A percentile compares a stretch with the other conserved stretches of the same genome.
phyloP scores from a whole-genome alignment of 371 early-diverging fungal genomes.

The Actinomortierella wolfii region DNA sequence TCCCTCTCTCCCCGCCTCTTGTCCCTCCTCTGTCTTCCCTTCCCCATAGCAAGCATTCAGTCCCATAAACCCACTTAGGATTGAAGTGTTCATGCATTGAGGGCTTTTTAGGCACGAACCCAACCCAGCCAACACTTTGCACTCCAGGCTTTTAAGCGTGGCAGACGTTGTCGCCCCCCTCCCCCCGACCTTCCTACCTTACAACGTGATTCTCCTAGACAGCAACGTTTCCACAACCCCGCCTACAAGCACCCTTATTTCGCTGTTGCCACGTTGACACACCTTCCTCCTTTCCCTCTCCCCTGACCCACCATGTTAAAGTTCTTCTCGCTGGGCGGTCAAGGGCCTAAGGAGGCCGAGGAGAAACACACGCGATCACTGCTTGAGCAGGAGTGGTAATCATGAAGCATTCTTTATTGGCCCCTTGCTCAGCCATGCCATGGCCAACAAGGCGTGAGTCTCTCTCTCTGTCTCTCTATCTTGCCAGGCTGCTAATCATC shows the following conservation, averaged over 20 bases:
- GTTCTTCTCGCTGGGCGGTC: constrained; percentile 33
- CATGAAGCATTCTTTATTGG: background rate
- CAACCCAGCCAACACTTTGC: too few relatives aligned
- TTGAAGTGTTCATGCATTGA: too few relatives aligned
- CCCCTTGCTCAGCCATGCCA: background rate
- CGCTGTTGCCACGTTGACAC: background rate
- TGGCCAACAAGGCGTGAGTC: too few relatives aligned
- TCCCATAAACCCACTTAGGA: too few relatives aligned
- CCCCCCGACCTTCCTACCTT: background rate
- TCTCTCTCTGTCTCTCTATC: background rate
- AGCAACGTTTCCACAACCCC: background rate
- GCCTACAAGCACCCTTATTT: background rate
- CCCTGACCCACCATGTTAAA: constrained; percentile 22
- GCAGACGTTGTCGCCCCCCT: background rate
- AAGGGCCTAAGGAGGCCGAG: constrained; percentile 31
- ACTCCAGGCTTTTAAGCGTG: too few relatives aligned
- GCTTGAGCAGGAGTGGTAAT: constrained; percentile 42
- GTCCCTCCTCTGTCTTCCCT: background rate
- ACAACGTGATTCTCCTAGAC: too few relatives aligned
- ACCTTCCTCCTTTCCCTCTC: background rate
- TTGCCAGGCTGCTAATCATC: background rate
- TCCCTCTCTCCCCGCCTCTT: constrained; percentile 1
- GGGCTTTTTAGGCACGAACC: too few relatives aligned
- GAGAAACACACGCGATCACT: constrained; percentile 43
- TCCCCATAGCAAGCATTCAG: background rate